Conservation (phyloP, 2,329 filamentous ascomycete species). For the Fusarium mangiferae region DNA sequence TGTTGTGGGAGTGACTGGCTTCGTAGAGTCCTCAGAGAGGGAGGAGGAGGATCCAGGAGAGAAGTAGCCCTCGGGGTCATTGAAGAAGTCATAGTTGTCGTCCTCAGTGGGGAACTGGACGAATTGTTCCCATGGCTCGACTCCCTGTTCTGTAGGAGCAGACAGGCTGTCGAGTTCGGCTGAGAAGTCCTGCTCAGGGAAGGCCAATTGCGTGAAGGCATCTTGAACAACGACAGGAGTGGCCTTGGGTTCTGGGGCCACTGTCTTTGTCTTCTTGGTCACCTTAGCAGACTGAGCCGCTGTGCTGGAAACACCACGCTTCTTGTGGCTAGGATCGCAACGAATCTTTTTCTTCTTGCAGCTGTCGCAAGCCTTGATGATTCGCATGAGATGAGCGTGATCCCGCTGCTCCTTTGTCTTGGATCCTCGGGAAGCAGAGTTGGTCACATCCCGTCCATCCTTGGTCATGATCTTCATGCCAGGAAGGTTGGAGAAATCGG, state of each 20-base stretch:
- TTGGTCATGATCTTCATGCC: constrained; percentile 75
- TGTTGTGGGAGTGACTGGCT: constrained; percentile 42
- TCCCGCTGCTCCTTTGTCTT: constrained; percentile 76
- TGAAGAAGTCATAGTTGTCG: constrained; percentile 58
- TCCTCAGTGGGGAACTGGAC: constrained; percentile 54
- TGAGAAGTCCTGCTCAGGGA: constrained; percentile 37
- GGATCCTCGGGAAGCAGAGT: constrained; percentile 68
- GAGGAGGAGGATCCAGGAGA: constrained; percentile 51
- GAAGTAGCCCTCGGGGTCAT: constrained; percentile 55
- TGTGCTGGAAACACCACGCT: constrained; percentile 51
- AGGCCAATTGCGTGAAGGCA: constrained; percentile 16
- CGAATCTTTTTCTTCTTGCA: constrained; percentile 72
- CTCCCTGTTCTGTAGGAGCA: constrained; percentile 19
- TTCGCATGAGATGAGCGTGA: constrained; percentile 73
- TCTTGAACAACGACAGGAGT: constrained; percentile 14
- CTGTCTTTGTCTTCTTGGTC: constrained; percentile 55
- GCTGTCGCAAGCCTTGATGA: constrained; percentile 73
- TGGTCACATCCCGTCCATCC: constrained; percentile 71
- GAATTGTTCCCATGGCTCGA: constrained; percentile 58
- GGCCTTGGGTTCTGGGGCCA: constrained; percentile 24
- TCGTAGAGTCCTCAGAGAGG: constrained; percentile 43
- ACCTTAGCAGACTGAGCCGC: constrained; percentile 49
- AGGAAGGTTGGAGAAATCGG: constrained; percentile 64
- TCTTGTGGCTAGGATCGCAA: constrained; percentile 70
- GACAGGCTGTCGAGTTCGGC: constrained; percentile 36